Evolutionary conservation across 2,329 filamentous ascomycete genomes (phyloP), one percentile per base, ranked within the genome.

Genomic region (Nigrograna mackinnonii): DNA sequence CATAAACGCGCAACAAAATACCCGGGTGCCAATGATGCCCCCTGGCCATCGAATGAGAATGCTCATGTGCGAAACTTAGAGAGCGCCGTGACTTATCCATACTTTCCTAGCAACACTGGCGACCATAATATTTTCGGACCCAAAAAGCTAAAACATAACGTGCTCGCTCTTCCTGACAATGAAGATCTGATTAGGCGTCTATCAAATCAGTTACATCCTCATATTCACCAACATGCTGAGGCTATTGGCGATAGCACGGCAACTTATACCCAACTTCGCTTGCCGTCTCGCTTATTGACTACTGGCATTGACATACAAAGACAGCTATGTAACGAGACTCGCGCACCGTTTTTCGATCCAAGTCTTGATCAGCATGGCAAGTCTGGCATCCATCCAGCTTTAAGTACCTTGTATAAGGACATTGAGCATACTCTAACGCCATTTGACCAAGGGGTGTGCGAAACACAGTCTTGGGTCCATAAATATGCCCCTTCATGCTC

Each of bases 401-500:
- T 94, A 35, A 55, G 65, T 11, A 73, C 75, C 2, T 71, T 90
- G 2, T 88, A 84, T 55, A 64, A 74, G 3, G 75, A 77, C 0
- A 76, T 96, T 22, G 69, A 76, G 33, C 76, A 74, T 1, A 76
- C 76, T 0, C 74, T 91, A 11, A 91, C 88, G 4, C 84, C 91
- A 1, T 96, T 91, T 58, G 94, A 99, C 63, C 79, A 73, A 48
- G 87, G 85, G 6, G 79, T 78, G 37, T 95, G 87, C 54, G 92
- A 97, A 60, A 76, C 74, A 2, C 70, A 79, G 20, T 70, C 82
- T 6, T 99, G 94, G 94, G 67, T 77, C 2, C 85, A 92, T 30
- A 96, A 97, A 59, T 96, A 97, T 68, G 82, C 87, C 0, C 94
- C 94, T 0, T 70, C 67, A 19, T 74, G 70, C 24, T 84, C 89